These are phyloP conservation scores for Cercophora newfieldiana DNA, from an alignment of 495 filamentous ascomycete genomes.

Conservation along the genomic window DNA sequence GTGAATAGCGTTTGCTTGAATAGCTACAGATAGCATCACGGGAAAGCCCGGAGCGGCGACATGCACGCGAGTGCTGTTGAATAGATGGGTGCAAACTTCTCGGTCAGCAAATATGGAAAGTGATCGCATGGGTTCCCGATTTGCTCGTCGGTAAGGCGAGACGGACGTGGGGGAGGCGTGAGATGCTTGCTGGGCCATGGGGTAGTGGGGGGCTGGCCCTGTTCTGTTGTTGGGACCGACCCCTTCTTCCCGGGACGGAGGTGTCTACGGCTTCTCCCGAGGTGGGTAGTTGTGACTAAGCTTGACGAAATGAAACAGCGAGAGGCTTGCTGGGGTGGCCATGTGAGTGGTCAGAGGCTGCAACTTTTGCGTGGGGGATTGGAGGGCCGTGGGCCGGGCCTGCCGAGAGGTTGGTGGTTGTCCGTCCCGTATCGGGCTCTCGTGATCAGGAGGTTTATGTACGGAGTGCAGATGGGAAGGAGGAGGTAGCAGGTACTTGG, in stretches of 20 bases:
- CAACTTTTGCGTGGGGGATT: neutral
- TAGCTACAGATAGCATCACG: neutral
- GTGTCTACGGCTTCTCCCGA: neutral
- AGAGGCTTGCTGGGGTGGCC: neutral
- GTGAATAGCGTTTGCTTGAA: neutral
- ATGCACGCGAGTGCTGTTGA: neutral
- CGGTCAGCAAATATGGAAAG: slow-evolving; percentile 5
- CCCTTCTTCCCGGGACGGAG: neutral
- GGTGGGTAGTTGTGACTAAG: neutral
- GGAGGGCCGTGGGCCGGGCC: no score
- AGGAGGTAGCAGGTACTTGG: neutral
- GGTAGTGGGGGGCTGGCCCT: neutral
- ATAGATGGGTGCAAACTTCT: neutral
- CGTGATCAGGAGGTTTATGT: neutral
- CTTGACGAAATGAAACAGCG: neutral
- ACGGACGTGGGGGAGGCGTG: neutral
- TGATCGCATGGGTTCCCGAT: slow-evolving; percentile 6
- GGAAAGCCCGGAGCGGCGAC: neutral
- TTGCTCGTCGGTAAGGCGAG: neutral
- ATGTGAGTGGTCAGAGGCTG: neutral
- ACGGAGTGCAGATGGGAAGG: neutral
- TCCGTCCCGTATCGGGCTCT: no score
- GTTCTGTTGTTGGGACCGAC: neutral
- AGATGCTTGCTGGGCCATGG: neutral
- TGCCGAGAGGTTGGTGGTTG: no score